These are phyloP conservation scores for Ceratobasidium theobromae DNA, from an alignment of 1,284 basidiomycete species.

Conservation along the genomic window DNA sequence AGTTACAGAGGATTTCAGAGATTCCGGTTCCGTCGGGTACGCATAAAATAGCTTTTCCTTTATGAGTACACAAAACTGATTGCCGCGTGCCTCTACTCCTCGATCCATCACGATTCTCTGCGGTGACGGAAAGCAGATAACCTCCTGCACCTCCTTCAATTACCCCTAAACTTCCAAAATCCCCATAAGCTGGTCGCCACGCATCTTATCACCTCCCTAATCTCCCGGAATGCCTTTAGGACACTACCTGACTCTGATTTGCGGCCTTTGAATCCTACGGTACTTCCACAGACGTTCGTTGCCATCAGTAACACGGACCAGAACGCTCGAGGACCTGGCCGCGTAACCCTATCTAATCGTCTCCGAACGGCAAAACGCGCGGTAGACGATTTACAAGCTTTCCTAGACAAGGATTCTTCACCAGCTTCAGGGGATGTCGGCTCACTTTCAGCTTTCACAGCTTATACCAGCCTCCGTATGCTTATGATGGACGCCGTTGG, in stretches of 20 bases:
- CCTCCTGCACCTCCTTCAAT: slow-evolving; percentile 27
- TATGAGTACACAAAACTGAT: slow-evolving; percentile 5
- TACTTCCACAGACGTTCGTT: slow-evolving; percentile 30
- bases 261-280: slow-evolving; percentile 21
- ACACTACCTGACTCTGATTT: slow-evolving; percentile 12
- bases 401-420: slow-evolving; percentile 26
- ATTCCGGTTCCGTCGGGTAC: slow-evolving; percentile 18
- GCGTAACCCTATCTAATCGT: slow-evolving; percentile 22
- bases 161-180: slow-evolving; percentile 31
- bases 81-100: not conserved
- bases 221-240: slow-evolving; percentile 18
- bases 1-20: not conserved
- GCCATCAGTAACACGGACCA: slow-evolving; percentile 30
- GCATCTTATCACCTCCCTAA: slow-evolving; percentile 29
- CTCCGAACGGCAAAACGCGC: slow-evolving; percentile 31
- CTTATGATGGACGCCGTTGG: slow-evolving; percentile 14
- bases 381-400: slow-evolving; percentile 23
- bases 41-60: not conserved
- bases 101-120: slow-evolving; percentile 9
- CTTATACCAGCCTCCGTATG: slow-evolving; percentile 20
- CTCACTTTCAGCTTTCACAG: slow-evolving; percentile 6
- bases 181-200: slow-evolving; percentile 29
- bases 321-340: slow-evolving; percentile 27
- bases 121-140: slow-evolving; percentile 27
- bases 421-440: slow-evolving; percentile 2